A percentile compares a stretch with the other conserved stretches of the same genome.
Evolutionary conservation across 345 rosid species (phyloP).

Genomic region (Populus simonii): DNA sequence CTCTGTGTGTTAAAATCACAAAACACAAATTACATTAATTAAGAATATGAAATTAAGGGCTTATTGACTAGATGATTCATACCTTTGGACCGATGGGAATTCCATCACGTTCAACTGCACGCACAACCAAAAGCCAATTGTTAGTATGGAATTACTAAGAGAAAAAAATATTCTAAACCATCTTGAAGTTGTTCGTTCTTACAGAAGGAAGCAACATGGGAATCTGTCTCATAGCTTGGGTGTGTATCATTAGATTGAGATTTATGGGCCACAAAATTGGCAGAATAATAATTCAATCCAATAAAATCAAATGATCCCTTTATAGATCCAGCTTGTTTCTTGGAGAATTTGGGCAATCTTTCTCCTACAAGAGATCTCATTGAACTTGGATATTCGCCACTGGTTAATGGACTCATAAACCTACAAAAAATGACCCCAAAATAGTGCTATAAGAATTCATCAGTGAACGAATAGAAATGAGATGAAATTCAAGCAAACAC

Average conservation of each 20-base stretch:
- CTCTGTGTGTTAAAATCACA: too few species aligned
- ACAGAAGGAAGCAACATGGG: background rate
- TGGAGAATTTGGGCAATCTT: conserved; percentile 1
- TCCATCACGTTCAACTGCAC: background rate
- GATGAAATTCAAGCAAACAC: background rate
- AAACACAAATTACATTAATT: background rate
- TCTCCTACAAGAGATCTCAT: background rate
- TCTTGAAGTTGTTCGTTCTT: background rate
- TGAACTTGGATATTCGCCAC: background rate
- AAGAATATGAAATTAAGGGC: background rate
- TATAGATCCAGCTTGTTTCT: background rate
- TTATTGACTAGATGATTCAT: background rate
- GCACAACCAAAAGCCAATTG: background rate
- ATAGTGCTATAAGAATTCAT: too few species aligned
- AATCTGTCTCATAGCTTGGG: background rate
- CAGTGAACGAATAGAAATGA: too few species aligned
- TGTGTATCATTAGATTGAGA: background rate
- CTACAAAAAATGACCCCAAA: background rate
- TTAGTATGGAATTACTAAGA: too few species aligned
- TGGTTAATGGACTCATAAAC: background rate
- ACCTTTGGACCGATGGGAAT: background rate
- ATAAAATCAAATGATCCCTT: conserved; percentile 11
- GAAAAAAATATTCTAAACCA: background rate
- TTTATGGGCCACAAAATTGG: background rate
- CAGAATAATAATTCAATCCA: conserved; percentile 4